These are phyloP conservation scores for Westerdykella aurantiaca DNA, from an alignment of 2,329 filamentous ascomycete genomes.

Conservation along the genomic window DNA sequence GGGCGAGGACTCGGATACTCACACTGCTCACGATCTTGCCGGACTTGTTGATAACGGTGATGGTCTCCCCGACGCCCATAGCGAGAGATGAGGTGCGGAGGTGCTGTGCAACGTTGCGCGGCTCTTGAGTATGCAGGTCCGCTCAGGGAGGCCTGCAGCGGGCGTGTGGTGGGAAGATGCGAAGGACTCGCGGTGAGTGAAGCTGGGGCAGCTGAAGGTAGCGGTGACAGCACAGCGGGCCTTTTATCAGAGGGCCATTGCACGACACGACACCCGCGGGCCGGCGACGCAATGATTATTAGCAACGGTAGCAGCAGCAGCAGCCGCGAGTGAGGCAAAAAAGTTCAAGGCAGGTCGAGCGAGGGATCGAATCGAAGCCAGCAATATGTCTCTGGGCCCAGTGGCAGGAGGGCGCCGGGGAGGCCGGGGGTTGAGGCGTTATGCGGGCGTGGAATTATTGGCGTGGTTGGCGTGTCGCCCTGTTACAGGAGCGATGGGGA, in stretches of 20 bases:
- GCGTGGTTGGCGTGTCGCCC: constrained; percentile 25
- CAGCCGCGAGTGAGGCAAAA: constrained; percentile 8
- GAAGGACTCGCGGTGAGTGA: neutral
- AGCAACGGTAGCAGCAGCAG: neutral
- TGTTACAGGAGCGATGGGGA: constrained; percentile 28
- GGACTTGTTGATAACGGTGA: constrained; percentile 85
- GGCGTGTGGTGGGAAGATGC: neutral
- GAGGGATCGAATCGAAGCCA: neutral
- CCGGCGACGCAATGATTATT: neutral
- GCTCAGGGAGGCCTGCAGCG: neutral
- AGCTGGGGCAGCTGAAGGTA: neutral
- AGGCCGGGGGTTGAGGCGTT: neutral
- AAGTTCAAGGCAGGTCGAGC: neutral
- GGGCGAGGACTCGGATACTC: constrained; percentile 37
- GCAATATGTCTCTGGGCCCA: neutral
- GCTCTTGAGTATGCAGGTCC: too few species aligned
- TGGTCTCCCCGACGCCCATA: constrained; percentile 58
- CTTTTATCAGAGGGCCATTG: constrained; percentile 1
- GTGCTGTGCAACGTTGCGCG: constrained; percentile 6
- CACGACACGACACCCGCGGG: neutral
- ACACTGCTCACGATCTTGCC: constrained; percentile 88
- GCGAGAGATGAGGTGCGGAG: constrained; percentile 6
- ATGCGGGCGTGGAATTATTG: neutral
- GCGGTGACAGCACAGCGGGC: neutral
- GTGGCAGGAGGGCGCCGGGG: neutral